Conservation (phyloP, 108 stramenopile species). For the Fragilaria radians region DNA sequence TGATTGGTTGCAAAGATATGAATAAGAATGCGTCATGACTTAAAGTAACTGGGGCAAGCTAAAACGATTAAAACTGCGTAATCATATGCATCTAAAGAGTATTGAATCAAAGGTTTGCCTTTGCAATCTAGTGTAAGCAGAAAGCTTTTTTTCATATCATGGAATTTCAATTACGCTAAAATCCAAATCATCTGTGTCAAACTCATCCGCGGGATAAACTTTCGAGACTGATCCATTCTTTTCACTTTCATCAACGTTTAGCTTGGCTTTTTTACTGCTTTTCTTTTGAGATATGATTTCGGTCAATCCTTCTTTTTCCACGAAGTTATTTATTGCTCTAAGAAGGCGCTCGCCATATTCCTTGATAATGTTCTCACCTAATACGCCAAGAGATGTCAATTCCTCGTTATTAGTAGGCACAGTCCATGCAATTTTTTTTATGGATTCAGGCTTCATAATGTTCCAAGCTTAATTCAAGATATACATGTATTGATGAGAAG, state of each 20-base stretch:
- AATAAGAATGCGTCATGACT: too few relatives aligned
- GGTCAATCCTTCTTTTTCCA: conserved; percentile 50
- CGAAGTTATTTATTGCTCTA: conserved; percentile 46
- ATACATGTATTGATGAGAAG: conserved; percentile 1
- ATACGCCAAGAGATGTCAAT: conserved; percentile 41
- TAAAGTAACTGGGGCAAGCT: too few relatives aligned
- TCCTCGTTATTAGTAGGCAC: conserved; percentile 70
- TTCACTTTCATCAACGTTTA: not conserved
- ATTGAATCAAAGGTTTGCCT: not conserved
- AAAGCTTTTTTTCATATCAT: not conserved
- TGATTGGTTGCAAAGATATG: not conserved
- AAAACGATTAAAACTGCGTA: too few relatives aligned
- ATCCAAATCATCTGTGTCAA: conserved; percentile 45
- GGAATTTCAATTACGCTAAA: conserved; percentile 30
- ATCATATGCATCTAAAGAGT: too few relatives aligned
- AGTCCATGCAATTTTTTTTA: conserved; percentile 55
- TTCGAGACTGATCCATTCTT: not conserved
- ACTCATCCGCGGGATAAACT: conserved; percentile 29
- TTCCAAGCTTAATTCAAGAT: conserved; percentile 59
- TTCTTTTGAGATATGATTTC: conserved; percentile 23
- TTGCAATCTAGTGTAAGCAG: not conserved
- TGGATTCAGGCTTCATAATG: conserved; percentile 56
- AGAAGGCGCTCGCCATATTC: conserved; percentile 79
- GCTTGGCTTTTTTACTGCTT: conserved; percentile 11
- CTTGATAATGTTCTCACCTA: conserved; percentile 66